Evolutionary conservation across 2,329 filamentous ascomycete genomes (phyloP).

Genomic region (Penicillium occitanis): DNA sequence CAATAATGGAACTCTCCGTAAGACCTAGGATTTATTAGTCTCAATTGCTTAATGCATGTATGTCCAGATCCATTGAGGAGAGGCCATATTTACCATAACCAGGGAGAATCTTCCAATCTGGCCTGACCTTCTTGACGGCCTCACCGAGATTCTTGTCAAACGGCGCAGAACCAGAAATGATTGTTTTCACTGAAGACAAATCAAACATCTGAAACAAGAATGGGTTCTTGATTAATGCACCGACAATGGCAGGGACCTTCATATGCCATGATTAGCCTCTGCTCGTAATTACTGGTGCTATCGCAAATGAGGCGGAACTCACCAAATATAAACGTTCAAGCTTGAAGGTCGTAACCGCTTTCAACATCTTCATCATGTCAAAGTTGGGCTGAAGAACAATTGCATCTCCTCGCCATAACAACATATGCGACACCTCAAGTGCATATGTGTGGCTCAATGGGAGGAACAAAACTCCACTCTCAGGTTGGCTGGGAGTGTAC

Average conservation of each 20-base stretch:
- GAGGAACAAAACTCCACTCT: conserved; percentile 61
- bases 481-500: conserved; percentile 46
- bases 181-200: neutral
- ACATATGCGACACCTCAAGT: conserved; percentile 62
- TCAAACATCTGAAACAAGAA: neutral
- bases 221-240: neutral
- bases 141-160: conserved; percentile 4
- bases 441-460: conserved; percentile 76
- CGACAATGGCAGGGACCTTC: neutral
- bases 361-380: conserved; percentile 61
- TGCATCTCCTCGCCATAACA: conserved; percentile 66
- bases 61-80: neutral
- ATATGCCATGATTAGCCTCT: neutral
- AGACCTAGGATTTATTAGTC: conserved; percentile 44
- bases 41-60: neutral
- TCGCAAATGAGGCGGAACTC: neutral
- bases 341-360: conserved; percentile 62
- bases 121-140: neutral
- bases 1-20: conserved; percentile 67
- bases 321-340: conserved; percentile 66
- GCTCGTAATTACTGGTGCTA: neutral
- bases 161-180: neutral
- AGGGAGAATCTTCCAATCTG: neutral
- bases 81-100: neutral
- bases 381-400: conserved; percentile 72